Base-by-base conservation (phyloP, 495 filamentous ascomycete genomes). In the Penicillium alfredii region DNA sequence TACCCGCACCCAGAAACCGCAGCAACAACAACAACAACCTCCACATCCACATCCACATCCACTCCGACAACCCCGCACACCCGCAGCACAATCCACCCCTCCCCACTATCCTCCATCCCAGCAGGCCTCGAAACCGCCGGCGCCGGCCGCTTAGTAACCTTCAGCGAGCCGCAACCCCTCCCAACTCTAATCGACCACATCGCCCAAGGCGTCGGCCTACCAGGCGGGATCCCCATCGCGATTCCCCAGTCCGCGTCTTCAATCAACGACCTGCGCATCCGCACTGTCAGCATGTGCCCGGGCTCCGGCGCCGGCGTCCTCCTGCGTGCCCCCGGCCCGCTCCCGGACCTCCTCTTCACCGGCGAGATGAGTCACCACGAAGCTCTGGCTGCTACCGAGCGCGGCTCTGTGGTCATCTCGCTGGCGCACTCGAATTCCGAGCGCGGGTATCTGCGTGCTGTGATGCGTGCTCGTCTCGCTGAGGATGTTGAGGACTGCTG, bases 361-460 rank as follows among this genome's bases (percentile, higher is more conserved):
- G 92, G 92, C 6, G 92, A 98, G 57, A 75, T 97, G 74, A 81
- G 76, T 34, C 92, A 98, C 57, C 92, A 98, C 53, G 82, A 92
- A 40, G 84, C 90, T 8, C 72, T 98, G 25, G 77, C 84, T 19
- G 82, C 86, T 14, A 86, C 82, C 18, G 90, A 96, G 69, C 71
- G 74, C n/a, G 92, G 92, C n/a, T 80, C 82, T 39, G 78, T 73
- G 37, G 86, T 95, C 1, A 73, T 98, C 38, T 80, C 81, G 6
- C 72, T 92, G 18, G 89, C 93, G 43, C 92, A 98, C 58, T 86
- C 82, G 41, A 96, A 97, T 62, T 88, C 82, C 0, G 92, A 96
- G 66, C 60, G 90, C 9, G 81, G 78, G 2, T 96, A 86, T 51
- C 60, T 97, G 44, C 68, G 73, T 47, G 66, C 78, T 19, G 76